Evolutionary conservation across 331 rosid species (phyloP).

Genomic region (Pyrus hybrid): DNA sequence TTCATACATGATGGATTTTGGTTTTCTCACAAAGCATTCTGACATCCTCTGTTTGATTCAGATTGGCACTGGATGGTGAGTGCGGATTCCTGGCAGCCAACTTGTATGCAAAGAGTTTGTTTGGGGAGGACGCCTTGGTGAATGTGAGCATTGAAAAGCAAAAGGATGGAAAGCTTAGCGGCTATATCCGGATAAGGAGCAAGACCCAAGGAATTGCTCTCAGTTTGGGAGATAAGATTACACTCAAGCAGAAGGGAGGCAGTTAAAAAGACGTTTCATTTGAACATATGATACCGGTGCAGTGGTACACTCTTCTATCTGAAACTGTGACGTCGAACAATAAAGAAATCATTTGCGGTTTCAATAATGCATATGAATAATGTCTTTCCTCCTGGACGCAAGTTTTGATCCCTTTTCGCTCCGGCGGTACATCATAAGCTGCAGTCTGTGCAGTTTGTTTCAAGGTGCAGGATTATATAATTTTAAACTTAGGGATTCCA

Average conservation of each 20-base stretch:
- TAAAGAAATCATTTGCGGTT: not conserved
- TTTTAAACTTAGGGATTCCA: not conserved
- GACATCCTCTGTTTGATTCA: not conserved
- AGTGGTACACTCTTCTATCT: not conserved
- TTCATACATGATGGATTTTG: not conserved
- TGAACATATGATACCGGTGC: not conserved
- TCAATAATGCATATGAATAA: not conserved
- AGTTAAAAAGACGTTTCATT: not conserved
- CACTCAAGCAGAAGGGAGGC: conserved; percentile 9
- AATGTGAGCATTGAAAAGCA: conserved; percentile 10
- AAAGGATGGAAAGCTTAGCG: conserved; percentile 6
- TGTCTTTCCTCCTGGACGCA: not conserved
- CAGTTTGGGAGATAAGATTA: conserved; percentile 12
- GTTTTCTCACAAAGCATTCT: not conserved
- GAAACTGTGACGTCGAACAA: not conserved
- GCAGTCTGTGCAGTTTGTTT: not conserved
- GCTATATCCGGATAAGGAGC: conserved; percentile 12
- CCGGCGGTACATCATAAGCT: not conserved
- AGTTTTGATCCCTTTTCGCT: not conserved
- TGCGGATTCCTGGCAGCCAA: conserved; percentile 13
- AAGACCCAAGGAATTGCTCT: conserved; percentile 15
- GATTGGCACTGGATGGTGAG: conserved; percentile 11
- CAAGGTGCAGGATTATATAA: not conserved
- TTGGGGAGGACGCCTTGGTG: conserved; percentile 15
- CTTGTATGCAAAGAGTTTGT: conserved; percentile 12